phyloP scores from a whole-genome alignment of 2,329 filamentous ascomycete species.

The Davidsoniella australis region DNA sequence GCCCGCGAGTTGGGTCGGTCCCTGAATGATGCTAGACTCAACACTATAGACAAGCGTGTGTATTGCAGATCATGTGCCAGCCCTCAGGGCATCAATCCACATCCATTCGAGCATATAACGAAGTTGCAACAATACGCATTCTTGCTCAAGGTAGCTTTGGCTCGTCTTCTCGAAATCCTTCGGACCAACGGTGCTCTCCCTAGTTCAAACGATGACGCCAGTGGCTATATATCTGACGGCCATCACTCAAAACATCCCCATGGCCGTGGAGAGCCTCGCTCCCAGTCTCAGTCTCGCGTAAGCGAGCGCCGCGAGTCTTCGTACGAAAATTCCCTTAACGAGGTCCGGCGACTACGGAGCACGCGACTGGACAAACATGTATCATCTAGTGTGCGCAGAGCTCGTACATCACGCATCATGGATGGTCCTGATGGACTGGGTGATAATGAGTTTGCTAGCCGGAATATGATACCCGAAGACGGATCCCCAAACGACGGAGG shows the following conservation, averaged over 20 bases:
- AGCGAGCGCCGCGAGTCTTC: slow-evolving; percentile 47
- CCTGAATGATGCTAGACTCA: slow-evolving; percentile 55
- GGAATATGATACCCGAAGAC: slow-evolving; percentile 61
- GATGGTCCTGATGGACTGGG: slow-evolving; percentile 67
- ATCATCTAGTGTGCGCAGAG: slow-evolving; percentile 81
- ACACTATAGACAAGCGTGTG: slow-evolving; percentile 46
- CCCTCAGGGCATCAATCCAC: slow-evolving; percentile 32
- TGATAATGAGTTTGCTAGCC: slow-evolving; percentile 29
- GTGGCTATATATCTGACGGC: slow-evolving; percentile 48
- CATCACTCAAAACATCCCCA: slow-evolving; percentile 15
- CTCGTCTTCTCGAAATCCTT: slow-evolving; percentile 72
- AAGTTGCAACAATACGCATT: slow-evolving; percentile 92
- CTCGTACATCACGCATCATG: slow-evolving; percentile 79
- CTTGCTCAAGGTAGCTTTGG: slow-evolving; percentile 76
- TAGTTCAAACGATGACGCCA: slow-evolving; percentile 55
- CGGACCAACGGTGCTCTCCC: slow-evolving; percentile 68
- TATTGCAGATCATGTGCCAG: slow-evolving; percentile 54
- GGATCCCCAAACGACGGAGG: slow-evolving; percentile 50
- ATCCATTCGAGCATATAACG: slow-evolving; percentile 55
- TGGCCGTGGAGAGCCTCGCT: slow-evolving; percentile 40
- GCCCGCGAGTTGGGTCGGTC: slow-evolving; percentile 48
- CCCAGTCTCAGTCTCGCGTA: slow-evolving; percentile 53
- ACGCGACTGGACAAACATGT: slow-evolving; percentile 88
- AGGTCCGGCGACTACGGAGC: slow-evolving; percentile 79
- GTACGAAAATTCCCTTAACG: slow-evolving; percentile 90